Percentiles rank a stretch among this genome's conserved stretches.
phyloP scores from a whole-genome alignment of 345 rosid species.

The Mangifera indica region DNA sequence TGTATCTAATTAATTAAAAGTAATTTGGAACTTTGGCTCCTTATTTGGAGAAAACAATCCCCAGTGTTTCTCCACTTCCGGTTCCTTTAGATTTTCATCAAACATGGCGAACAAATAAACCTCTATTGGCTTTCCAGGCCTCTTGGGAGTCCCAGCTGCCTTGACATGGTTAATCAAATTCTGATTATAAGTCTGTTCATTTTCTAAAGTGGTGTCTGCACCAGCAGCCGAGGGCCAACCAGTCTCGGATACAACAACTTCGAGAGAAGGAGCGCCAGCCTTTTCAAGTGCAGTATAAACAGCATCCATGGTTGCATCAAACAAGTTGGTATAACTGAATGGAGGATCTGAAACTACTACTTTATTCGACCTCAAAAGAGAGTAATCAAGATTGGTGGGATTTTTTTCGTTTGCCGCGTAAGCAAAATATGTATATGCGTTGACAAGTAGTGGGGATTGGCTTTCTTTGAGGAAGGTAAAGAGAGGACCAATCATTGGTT shows the following conservation, averaged over 20 bases:
- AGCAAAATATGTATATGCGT: conserved; percentile 47
- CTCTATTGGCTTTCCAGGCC: conserved; percentile 46
- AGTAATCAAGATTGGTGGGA: conserved; percentile 38
- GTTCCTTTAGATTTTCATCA: conserved; percentile 49
- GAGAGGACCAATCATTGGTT: conserved; percentile 31
- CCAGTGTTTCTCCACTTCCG: conserved; percentile 49
- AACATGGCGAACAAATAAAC: conserved; percentile 65
- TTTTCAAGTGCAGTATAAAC: conserved; percentile 55
- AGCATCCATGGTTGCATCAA: conserved; percentile 53
- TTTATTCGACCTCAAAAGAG: conserved; percentile 33
- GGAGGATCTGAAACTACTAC: conserved; percentile 25
- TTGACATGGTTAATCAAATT: conserved; percentile 56
- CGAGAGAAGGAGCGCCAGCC: conserved; percentile 40
- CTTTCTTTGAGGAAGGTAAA: conserved; percentile 38
- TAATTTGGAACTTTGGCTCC: conserved; percentile 48
- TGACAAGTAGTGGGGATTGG: conserved; percentile 43
- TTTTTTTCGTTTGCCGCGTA: conserved; percentile 6
- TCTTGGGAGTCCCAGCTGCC: conserved; percentile 38
- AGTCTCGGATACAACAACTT: conserved; percentile 57
- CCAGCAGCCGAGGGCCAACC: conserved; percentile 70
- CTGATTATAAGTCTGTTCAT: conserved; percentile 53
- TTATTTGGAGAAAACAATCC: conserved; percentile 51
- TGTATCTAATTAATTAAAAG: conserved; percentile 18
- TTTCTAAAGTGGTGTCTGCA: conserved; percentile 41
- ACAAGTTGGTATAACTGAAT: conserved; percentile 43